phyloP scores from a whole-genome alignment of 2,329 filamentous ascomycete genomes.

The Drechslerella coelobrocha region DNA sequence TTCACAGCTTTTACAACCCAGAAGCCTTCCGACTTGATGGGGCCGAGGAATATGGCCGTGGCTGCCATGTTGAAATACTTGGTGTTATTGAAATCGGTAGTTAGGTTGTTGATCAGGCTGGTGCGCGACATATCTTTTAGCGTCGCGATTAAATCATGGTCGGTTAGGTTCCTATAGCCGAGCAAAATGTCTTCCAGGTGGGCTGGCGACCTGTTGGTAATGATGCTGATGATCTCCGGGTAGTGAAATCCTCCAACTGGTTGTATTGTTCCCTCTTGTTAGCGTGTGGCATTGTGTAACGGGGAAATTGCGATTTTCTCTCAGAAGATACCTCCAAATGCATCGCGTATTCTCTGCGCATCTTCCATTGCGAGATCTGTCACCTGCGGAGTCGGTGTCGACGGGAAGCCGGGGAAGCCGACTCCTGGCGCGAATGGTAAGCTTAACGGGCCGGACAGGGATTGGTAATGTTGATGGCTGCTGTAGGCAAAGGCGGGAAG shows the following conservation, averaged over 20 bases:
- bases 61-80: slow-evolving; percentile 75
- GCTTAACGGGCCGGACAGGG: slow-evolving; percentile 32
- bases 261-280: background rate
- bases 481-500: slow-evolving; percentile 6
- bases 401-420: slow-evolving; percentile 2
- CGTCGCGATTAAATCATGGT: slow-evolving; percentile 36
- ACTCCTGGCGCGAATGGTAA: slow-evolving; percentile 13
- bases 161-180: slow-evolving; percentile 36
- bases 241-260: slow-evolving; percentile 40
- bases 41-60: slow-evolving; percentile 77
- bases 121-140: slow-evolving; percentile 31
- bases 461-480: slow-evolving; percentile 32
- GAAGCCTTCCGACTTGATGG: slow-evolving; percentile 76
- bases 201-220: slow-evolving; percentile 30
- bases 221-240: slow-evolving; percentile 37
- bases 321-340: slow-evolving; percentile 38
- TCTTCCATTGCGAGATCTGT: slow-evolving; percentile 39
- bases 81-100: slow-evolving; percentile 64
- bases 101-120: slow-evolving; percentile 76
- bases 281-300: background rate
- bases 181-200: slow-evolving; percentile 27
- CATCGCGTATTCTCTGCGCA: slow-evolving; percentile 36
- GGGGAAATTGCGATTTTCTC: background rate
- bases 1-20: slow-evolving; percentile 74
- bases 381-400: slow-evolving; percentile 1